These are phyloP conservation scores for Capronia epimyces DNA, from an alignment of 2,329 filamentous ascomycete genomes.

Conservation along the genomic window DNA sequence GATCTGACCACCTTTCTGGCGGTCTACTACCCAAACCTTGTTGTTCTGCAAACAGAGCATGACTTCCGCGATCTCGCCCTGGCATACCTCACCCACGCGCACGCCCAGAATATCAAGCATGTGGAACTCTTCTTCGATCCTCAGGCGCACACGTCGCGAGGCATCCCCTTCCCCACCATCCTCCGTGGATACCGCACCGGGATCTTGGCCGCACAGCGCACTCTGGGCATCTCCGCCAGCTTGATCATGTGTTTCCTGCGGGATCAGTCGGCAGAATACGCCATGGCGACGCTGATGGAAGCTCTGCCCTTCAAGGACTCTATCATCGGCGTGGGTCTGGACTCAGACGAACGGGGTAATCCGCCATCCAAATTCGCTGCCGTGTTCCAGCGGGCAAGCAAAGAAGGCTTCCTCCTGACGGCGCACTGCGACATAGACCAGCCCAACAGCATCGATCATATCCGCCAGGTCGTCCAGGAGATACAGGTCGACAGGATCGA, in stretches of 20 bases:
- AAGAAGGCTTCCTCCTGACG: slow-evolving; percentile 44
- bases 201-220: slow-evolving; percentile 53
- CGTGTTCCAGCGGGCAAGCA: slow-evolving; percentile 25
- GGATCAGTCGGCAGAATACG: slow-evolving; percentile 25
- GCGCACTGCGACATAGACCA: slow-evolving; percentile 51
- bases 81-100: slow-evolving; percentile 63
- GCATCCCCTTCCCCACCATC: slow-evolving; percentile 59
- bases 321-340: slow-evolving; percentile 29
- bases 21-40: slow-evolving; percentile 74
- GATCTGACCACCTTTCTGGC: slow-evolving; percentile 53
- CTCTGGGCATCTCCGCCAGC: slow-evolving; percentile 60
- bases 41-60: slow-evolving; percentile 56
- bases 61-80: slow-evolving; percentile 70
- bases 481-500: slow-evolving; percentile 29
- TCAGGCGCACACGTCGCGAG: slow-evolving; percentile 63
- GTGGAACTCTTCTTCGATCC: slow-evolving; percentile 79
- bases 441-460: slow-evolving; percentile 44
- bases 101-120: slow-evolving; percentile 61
- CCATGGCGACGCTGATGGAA: slow-evolving; percentile 27
- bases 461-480: slow-evolving; percentile 33
- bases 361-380: slow-evolving; percentile 27
- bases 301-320: slow-evolving; percentile 27
- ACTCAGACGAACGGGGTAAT: slow-evolving; percentile 27
- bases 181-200: slow-evolving; percentile 59
- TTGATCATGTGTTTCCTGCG: slow-evolving; percentile 69